A percentile compares a stretch with the other conserved stretches of the same genome.
These are phyloP conservation scores for Populus tomentosa DNA, from an alignment of 441 rosid species.

Conservation along the genomic window DNA sequence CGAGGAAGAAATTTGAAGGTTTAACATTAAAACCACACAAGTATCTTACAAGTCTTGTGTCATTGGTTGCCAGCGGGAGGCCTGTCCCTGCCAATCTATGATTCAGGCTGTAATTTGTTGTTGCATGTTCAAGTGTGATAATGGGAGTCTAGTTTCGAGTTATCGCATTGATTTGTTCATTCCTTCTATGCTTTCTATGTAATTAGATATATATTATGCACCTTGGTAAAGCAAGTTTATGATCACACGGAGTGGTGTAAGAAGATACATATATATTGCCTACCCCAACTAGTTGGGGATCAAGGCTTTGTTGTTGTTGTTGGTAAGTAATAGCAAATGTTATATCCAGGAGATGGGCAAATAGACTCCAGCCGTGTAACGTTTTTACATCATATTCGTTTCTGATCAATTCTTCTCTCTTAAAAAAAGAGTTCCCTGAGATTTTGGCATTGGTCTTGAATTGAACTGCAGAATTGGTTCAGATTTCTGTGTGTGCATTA, in stretches of 20 bases:
- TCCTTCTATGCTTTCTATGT: neutral
- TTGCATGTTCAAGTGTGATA: neutral
- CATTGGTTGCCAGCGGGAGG: neutral
- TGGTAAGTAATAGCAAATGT: neutral
- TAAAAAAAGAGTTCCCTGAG: neutral
- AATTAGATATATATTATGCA: neutral
- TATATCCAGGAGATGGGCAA: neutral
- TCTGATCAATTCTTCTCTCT: neutral
- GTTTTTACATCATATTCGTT: neutral
- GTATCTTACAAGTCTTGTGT: neutral
- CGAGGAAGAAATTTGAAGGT: constrained; percentile 51
- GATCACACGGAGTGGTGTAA: neutral
- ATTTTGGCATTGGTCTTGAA: neutral
- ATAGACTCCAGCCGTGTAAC: neutral
- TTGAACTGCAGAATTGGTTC: neutral
- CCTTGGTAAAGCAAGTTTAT: neutral
- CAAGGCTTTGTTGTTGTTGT: neutral
- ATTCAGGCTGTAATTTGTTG: neutral
- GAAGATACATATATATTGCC: neutral
- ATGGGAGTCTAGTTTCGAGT: neutral
- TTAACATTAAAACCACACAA: neutral
- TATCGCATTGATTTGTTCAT: neutral
- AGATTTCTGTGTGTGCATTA: neutral
- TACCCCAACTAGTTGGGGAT: neutral
- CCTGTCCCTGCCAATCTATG: neutral